These are phyloP conservation scores for Strigomonas culicis DNA, from an alignment of 208 protist genomes.

Conservation along the genomic window DNA sequence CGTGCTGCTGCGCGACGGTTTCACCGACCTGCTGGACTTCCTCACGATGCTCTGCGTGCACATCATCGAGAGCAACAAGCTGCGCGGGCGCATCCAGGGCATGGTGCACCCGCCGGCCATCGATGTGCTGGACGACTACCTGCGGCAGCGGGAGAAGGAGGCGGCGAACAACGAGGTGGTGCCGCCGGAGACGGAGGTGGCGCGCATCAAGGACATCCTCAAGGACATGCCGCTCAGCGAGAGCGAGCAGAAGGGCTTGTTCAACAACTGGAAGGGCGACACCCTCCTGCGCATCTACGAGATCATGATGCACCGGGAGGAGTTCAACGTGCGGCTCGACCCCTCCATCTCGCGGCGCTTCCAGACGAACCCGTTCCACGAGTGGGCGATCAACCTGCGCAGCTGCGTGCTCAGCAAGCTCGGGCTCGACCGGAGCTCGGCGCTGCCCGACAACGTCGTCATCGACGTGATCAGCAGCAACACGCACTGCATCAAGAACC, in stretches of 20 bases:
- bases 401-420: constrained; percentile 65
- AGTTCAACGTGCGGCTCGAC: constrained; percentile 87
- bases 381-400: constrained; percentile 84
- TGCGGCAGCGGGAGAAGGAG: constrained; percentile 55
- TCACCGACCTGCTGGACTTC: constrained; percentile 88
- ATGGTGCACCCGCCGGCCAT: constrained; percentile 83
- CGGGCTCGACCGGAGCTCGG: constrained; percentile 43
- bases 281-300: constrained; percentile 78
- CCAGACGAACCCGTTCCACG: constrained; percentile 78
- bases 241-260: constrained; percentile 62
- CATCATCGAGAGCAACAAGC: constrained; percentile 89
- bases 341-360: constrained; percentile 76
- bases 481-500: constrained; percentile 90
- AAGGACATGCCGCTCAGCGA: constrained; percentile 54
- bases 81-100: constrained; percentile 72
- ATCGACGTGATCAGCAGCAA: constrained; percentile 90
- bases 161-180: constrained; percentile 19
- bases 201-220: constrained; percentile 47
- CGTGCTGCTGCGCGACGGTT: constrained; percentile 82
- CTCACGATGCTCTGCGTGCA: constrained; percentile 87
- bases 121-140: constrained; percentile 73
- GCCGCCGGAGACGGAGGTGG: constrained; percentile 36
- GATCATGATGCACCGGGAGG: constrained; percentile 89
- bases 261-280: constrained; percentile 60
- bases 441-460: constrained; percentile 60